Base-by-base conservation (phyloP, 2,329 filamentous ascomycete species). In the Penicillium sp. region DNA sequence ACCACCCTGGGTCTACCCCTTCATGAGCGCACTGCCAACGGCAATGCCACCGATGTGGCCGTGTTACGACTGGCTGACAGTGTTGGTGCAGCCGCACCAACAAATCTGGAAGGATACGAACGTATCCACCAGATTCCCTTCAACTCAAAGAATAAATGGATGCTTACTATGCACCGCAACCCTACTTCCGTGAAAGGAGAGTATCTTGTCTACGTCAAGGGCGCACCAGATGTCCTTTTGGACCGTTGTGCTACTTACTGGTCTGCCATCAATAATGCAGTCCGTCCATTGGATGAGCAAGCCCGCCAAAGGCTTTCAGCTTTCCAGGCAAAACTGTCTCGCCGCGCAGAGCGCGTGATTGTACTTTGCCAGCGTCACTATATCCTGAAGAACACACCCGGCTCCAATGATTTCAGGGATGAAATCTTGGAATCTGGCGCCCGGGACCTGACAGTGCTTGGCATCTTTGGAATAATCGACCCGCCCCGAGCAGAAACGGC, bases 121-220 rank as follows among this genome's bases (percentile, higher is more conserved):
- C 80, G 78, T 39, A 75, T 80, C 3, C 87, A 82, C 53, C 80
- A 85, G 41, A 71, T 87, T 15, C 81, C 83, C 0, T 90, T 90
- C 67, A 90, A 89, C 67, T 87, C 83, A 62, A 87, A 87, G 69
- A 89, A 89, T 68, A 90, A 90, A 63, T 89, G 81, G 64, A 89
- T 88, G 79, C 78, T 90, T 36, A 77, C 80, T 20, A 74, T 83
- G 43, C 50, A 52, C 41, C 44, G 50, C 41, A 47, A 59, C 50
- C 54, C 48, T 58, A 67, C 19, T 66, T 65, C 11, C 50, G 71
- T 21, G 8, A 43, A 43, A 4, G 10, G 14, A n/a, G 35, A 28
- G 13, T 57, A 57, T 17, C 43, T 60, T 25, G 26, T 62, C 19
- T 58, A 83, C 19, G 85, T 89, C 60, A 89, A 91, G 59, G 86